Conservation (phyloP, 495 filamentous ascomycete species). For the Daldinia vernicosa region DNA sequence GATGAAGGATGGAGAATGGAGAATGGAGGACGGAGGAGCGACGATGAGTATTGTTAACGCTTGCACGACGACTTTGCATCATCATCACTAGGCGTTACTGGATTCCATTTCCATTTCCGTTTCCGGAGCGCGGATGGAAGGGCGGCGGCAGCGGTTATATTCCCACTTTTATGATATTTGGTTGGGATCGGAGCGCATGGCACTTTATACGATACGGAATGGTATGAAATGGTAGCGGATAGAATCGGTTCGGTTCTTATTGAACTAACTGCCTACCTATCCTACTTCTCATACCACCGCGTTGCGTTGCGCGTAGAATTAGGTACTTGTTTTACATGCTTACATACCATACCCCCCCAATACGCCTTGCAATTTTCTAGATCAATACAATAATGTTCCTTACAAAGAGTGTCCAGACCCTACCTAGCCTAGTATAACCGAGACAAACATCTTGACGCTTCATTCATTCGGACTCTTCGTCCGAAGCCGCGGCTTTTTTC, state of each 20-base stretch:
- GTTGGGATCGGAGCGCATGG: background rate
- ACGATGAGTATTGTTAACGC: background rate
- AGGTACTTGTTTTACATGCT: slow-evolving; percentile 8
- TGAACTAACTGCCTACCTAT: background rate
- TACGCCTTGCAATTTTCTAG: slow-evolving; percentile 24
- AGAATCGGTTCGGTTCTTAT: background rate
- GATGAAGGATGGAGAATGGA: background rate
- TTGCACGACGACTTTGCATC: slow-evolving; percentile 5
- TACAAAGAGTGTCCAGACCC: background rate
- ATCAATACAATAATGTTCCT: slow-evolving; percentile 7
- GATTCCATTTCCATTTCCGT: background rate
- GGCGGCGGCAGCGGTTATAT: background rate
- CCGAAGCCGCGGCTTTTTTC: slow-evolving; percentile 46
- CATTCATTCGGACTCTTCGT: slow-evolving; percentile 54
- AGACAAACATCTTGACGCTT: background rate
- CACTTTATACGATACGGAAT: background rate
- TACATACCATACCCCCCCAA: slow-evolving; percentile 1
- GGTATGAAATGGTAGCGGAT: background rate
- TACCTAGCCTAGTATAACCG: background rate
- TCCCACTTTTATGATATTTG: background rate
- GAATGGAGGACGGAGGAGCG: background rate
- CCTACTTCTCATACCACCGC: background rate
- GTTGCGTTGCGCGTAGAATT: slow-evolving; percentile 5
- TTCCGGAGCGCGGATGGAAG: background rate
- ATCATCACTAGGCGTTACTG: background rate